Evolutionary conservation across 2,329 filamentous ascomycete genomes (phyloP).

Genomic region (Setomelanomma holmii): DNA sequence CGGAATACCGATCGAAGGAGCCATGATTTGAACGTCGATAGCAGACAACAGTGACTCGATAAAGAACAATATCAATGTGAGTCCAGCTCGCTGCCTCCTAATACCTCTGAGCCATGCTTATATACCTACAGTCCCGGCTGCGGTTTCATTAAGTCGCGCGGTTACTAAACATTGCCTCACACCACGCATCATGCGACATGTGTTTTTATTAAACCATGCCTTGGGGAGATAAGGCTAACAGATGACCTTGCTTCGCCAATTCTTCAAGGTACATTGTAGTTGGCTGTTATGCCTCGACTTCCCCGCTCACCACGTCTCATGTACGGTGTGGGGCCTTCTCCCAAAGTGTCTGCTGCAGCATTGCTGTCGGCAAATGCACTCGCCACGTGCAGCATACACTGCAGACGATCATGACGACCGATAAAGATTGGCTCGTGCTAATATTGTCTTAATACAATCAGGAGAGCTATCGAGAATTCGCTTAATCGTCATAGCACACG

Average conservation of each 20-base stretch:
- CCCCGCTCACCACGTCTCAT: constrained; percentile 24
- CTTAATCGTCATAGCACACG: constrained; percentile 21
- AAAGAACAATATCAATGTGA: constrained; percentile 4
- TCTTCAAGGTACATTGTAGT: constrained; percentile 8
- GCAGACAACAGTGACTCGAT: not conserved
- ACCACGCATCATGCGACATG: constrained; percentile 7
- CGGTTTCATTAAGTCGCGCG: not conserved
- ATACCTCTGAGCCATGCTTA: constrained; percentile 8
- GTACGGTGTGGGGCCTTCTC: constrained; percentile 16
- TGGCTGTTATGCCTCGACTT: constrained; percentile 15
- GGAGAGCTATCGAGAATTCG: no score
- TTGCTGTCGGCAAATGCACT: constrained; percentile 16
- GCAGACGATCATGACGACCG: no score
- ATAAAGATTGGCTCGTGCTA: no score
- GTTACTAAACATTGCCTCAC: not conserved
- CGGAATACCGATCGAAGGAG: constrained; percentile 25
- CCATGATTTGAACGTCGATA: no score
- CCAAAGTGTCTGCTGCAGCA: constrained; percentile 23
- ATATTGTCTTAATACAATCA: no score
- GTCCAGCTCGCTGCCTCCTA: constrained; percentile 7
- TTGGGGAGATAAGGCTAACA: constrained; percentile 4
- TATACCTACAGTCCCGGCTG: constrained; percentile 12
- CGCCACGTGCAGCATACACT: not conserved
- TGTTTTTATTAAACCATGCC: constrained; percentile 11
- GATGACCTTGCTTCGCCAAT: not conserved